Evolutionary conservation across 169 alveolate genomes (phyloP).

Genomic region (Perkinsus marinus): DNA sequence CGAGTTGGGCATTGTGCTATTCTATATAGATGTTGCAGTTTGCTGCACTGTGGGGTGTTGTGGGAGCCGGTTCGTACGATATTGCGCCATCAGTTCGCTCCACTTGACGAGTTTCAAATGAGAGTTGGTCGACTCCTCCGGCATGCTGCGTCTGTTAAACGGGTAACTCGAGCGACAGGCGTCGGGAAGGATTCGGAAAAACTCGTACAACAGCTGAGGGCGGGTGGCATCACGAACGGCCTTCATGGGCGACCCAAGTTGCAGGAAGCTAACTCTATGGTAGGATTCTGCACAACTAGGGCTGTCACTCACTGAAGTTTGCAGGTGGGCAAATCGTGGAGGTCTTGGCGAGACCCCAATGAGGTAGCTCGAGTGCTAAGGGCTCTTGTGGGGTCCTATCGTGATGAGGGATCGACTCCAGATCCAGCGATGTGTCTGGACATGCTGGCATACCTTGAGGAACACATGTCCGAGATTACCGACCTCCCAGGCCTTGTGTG

Average conservation of each 20-base stretch:
- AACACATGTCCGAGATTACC: not conserved
- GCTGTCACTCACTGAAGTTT: not conserved
- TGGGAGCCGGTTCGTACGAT: too few relatives aligned
- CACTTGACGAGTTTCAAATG: too few relatives aligned
- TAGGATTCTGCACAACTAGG: not conserved
- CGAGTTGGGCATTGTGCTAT: too few relatives aligned
- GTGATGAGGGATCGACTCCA: not conserved
- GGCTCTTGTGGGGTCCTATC: not conserved
- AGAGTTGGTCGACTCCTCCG: not conserved
- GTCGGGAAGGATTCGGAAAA: not conserved
- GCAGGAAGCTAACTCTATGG: not conserved
- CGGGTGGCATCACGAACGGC: not conserved
- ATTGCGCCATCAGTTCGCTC: too few relatives aligned
- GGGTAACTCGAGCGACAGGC: too few relatives aligned
- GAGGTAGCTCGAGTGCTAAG: not conserved
- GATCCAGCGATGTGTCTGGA: not conserved
- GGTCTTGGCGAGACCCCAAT: not conserved
- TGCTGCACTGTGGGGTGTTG: too few relatives aligned
- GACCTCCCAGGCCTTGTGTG: not conserved
- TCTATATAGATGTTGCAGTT: too few relatives aligned
- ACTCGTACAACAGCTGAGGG: not conserved
- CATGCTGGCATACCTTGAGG: not conserved
- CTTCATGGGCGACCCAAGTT: not conserved
- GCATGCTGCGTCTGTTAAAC: too few relatives aligned
- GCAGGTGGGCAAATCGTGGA: not conserved